Evolutionary conservation across 257 asterid species (phyloP).

Genomic region (Salvia miltiorrhiza): DNA sequence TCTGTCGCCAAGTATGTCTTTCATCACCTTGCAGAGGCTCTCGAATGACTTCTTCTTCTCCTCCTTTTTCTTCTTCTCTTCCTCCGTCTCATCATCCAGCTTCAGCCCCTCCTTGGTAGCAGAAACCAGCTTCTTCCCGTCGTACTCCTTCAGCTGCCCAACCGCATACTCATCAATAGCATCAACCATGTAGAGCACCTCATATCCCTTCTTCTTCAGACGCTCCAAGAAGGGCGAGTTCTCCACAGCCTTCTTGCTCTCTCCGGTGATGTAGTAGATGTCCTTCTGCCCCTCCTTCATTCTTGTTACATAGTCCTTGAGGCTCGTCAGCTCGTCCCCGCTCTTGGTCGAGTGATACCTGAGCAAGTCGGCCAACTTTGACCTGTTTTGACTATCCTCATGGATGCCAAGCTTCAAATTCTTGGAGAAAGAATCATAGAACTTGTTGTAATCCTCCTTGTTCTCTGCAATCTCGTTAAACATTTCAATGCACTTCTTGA

Average conservation of each 20-base stretch:
- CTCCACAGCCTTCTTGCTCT: conserved; percentile 48
- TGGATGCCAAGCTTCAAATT: conserved; percentile 46
- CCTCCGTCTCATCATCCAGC: conserved; percentile 34
- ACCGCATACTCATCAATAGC: conserved; percentile 45
- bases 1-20: conserved; percentile 36
- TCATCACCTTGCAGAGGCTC: conserved; percentile 35
- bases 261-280: conserved; percentile 40
- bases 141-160: conserved; percentile 37
- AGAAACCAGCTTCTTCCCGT: conserved; percentile 38
- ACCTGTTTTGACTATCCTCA: conserved; percentile 41
- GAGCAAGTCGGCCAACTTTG: conserved; percentile 37
- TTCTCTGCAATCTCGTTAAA: conserved; percentile 45
- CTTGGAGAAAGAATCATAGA: conserved; percentile 46
- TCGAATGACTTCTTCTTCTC: conserved; percentile 40
- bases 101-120: conserved; percentile 42
- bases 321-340: conserved; percentile 40
- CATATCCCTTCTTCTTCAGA: conserved; percentile 42
- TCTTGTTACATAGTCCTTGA: conserved; percentile 40
- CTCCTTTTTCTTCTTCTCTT: conserved; percentile 34
- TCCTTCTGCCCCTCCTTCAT: conserved; percentile 47
- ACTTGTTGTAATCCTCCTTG: conserved; percentile 42
- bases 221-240: conserved; percentile 40
- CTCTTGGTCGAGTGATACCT: conserved; percentile 42
- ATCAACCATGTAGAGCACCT: conserved; percentile 43
- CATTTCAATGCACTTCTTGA: conserved; percentile 50